Evolutionary conservation across 2,329 filamentous ascomycete genomes (phyloP), one percentile per base, ranked within the genome.

Genomic region (Penicillium glabrum): DNA sequence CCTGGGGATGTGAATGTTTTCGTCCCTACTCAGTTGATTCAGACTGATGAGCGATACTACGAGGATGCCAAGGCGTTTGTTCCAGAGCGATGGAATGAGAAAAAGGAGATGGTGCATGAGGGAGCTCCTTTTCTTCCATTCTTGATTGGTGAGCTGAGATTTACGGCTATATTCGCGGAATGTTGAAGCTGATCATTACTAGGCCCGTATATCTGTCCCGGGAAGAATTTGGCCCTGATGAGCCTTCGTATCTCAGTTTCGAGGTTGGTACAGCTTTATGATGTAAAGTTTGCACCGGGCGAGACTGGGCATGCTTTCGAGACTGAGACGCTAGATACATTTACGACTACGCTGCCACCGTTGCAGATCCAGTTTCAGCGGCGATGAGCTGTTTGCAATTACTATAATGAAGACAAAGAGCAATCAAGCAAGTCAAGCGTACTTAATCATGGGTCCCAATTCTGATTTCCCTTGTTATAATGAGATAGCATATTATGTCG

Each of bases 231-330:
- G 5, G 39, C 41, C 8, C 8, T 46, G 14, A 21, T 53, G 39
- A 50, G 46, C n/a, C 55, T 57, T 46, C 51, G 51, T 1, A 51
- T 45, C 16, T 44, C 39, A 10, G 26, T 57, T 46, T 57, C 55
- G 2, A 50, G 29, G 19, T 39, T 57, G 19, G 24, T 39, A 16
- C 39, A 54, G 24, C 31, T 13, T 3, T 57, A 49, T 33, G 16
- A 54, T 27, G 31, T 57, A 24, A 46, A 24, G 26, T 54, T 54
- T n/a, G 41, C 37, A 5, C 21, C 35, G 1, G 50, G 46, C 2
- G 55, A 54, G 27, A 50, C 10, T 19, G 46, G 55, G 2, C 14
- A 29, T 7, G 14, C 11, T 21, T 57, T 46, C 43, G 46, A 46
- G 33, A 51, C 23, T 3, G 13, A 29, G 29, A 46, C 51, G 1